Base-by-base conservation (phyloP, 2,329 filamentous ascomycete species). In the Microdochium paspali region DNA sequence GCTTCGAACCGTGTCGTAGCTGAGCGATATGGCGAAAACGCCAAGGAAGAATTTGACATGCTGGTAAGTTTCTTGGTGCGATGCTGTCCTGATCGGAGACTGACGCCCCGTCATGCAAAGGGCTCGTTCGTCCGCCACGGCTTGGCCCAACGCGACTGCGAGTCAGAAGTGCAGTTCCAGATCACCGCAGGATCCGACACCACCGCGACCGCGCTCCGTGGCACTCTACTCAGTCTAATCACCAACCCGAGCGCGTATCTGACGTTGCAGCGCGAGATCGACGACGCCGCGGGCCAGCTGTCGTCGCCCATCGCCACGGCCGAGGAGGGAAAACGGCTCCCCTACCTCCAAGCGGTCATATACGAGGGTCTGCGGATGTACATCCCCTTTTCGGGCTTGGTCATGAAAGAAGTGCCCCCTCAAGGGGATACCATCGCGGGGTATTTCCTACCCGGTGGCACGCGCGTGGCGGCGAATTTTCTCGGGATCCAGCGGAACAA, bases 111-210 rank as follows among this genome's bases (percentile, higher is more conserved):
- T 24, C 28, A 44, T 7, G 15, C 9, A 40, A 10, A 57, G 55
- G 52, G 50, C 7, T 56, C 55, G 2, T 56, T 57, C 44, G 47
- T 56, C 18, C 44, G 51, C 26, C 55, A 54, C 44, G 54, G 54
- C 13, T 13, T 57, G 13, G 9, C 20, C 13, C 54, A 47, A 2
- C 47, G 47, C 10, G 47, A 46, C 31, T 54, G 52, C 45, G 54
- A 57, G 43, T 31, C 51, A 9, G 55, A 57, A 39, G 51, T 51
- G 23, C 46, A 51, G 2, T 53, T 55, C 35, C 49, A 51, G 47
- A 48, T 57, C 47, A 65, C 73, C 1, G 73, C 74, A 3, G 75
- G 75, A 3, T 71, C 71, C 3, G 75, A 79, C 50, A 76, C 71
- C 13, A 74, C 73, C 0, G 69, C 74, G 0, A 71, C 69, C 1